These are phyloP conservation scores for Aspergillus sclerotioniger DNA, from an alignment of 495 filamentous ascomycete genomes.

Conservation along the genomic window DNA sequence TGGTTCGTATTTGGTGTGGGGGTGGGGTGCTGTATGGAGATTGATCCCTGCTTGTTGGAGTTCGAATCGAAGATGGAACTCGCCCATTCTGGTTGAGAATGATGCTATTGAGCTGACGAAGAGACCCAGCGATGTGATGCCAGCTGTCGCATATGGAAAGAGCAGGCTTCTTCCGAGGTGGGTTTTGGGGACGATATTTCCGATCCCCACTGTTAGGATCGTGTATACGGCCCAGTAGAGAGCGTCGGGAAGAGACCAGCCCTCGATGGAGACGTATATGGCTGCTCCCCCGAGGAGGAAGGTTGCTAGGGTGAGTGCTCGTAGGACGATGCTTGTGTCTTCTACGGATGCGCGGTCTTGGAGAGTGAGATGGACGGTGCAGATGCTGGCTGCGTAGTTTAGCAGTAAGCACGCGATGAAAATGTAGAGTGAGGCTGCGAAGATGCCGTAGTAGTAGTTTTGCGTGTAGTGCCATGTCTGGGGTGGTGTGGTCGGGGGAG, in stretches of 20 bases:
- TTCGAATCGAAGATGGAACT: slow-evolving; percentile 57
- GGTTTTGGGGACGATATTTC: slow-evolving; percentile 62
- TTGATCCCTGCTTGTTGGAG: slow-evolving; percentile 65
- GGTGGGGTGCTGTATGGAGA: too few relatives aligned
- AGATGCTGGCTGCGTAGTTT: slow-evolving; percentile 66
- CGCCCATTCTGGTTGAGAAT: slow-evolving; percentile 53
- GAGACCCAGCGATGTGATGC: slow-evolving; percentile 79
- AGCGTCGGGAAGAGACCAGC: slow-evolving; percentile 74
- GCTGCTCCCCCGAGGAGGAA: slow-evolving; percentile 74
- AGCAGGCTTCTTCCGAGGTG: slow-evolving; percentile 64
- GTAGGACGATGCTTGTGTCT: slow-evolving; percentile 83
- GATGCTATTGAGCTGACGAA: slow-evolving; percentile 70
- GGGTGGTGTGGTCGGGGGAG: neutral
- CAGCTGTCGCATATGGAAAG: slow-evolving; percentile 77
- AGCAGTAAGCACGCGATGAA: slow-evolving; percentile 68
- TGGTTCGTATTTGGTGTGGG: too few relatives aligned
- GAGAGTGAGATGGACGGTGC: slow-evolving; percentile 58
- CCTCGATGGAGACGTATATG: slow-evolving; percentile 69
- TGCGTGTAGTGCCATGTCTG: slow-evolving; percentile 44
- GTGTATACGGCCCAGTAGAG: slow-evolving; percentile 86
- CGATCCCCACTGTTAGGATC: slow-evolving; percentile 79
- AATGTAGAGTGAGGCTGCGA: slow-evolving; percentile 74
- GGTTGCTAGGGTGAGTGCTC: slow-evolving; percentile 74
- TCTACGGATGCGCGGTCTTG: slow-evolving; percentile 70
- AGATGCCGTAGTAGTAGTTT: slow-evolving; percentile 66